These are phyloP conservation scores for Phytophthora palmivora DNA, from an alignment of 352 stramenopile genomes.

Conservation along the genomic window DNA sequence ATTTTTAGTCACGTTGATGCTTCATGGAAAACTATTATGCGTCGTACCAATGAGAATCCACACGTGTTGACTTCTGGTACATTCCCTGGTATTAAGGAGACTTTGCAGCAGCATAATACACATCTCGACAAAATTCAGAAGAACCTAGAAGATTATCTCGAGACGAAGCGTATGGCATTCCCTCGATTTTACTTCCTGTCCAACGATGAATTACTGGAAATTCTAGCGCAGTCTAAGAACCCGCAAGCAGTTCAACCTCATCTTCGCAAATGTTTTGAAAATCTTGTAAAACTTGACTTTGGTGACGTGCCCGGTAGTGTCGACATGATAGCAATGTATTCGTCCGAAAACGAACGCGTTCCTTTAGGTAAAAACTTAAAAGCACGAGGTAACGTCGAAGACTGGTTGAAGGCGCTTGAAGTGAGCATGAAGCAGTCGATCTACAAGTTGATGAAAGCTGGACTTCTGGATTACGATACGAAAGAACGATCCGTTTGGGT, in stretches of 20 bases:
- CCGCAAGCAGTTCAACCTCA: slow-evolving; percentile 94
- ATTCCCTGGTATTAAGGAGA: slow-evolving; percentile 85
- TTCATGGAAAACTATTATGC: slow-evolving; percentile 94
- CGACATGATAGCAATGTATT: slow-evolving; percentile 96
- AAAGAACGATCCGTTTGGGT: slow-evolving; percentile 88
- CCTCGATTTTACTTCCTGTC: slow-evolving; percentile 96
- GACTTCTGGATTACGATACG: slow-evolving; percentile 91
- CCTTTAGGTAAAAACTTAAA: slow-evolving; percentile 93
- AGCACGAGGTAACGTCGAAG: slow-evolving; percentile 88
- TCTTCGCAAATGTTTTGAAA: slow-evolving; percentile 95
- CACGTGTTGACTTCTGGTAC: slow-evolving; percentile 86
- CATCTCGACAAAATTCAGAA: slow-evolving; percentile 93
- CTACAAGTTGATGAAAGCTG: slow-evolving; percentile 93
- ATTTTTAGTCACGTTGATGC: slow-evolving; percentile 92
- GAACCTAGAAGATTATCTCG: slow-evolving; percentile 92
- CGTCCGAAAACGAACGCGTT: slow-evolving; percentile 89
- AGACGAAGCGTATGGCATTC: slow-evolving; percentile 94
- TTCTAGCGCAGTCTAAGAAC: slow-evolving; percentile 95
- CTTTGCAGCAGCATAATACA: slow-evolving; percentile 83
- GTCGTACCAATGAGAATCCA: slow-evolving; percentile 84
- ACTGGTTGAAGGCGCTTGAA: slow-evolving; percentile 90
- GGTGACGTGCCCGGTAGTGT: slow-evolving; percentile 81
- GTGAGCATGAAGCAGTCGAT: slow-evolving; percentile 92
- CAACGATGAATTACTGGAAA: slow-evolving; percentile 96
- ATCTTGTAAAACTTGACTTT: slow-evolving; percentile 84